Evolutionary conservation across 768 basidiomycete genomes (phyloP).

Genomic region (Termitomyces sp.): DNA sequence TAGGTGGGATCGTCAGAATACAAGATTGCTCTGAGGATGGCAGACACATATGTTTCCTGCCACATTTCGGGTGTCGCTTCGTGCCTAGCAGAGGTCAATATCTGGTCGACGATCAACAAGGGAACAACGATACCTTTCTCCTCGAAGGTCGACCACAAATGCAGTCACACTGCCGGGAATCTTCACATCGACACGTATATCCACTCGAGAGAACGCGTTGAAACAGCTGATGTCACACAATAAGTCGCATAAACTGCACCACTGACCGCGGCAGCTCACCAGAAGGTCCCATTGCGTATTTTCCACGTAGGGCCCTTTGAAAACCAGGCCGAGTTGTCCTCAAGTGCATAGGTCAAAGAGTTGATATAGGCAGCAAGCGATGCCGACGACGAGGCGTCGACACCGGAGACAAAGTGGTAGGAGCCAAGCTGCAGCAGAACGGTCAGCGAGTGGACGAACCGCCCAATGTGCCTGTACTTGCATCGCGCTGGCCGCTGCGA

Average conservation of each 20-base stretch:
- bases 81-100: constrained; percentile 44
- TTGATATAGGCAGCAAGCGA: constrained; percentile 98
- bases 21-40: constrained; percentile 83
- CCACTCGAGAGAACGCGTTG: constrained; percentile 96
- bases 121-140: constrained; percentile 63
- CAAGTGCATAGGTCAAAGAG: constrained; percentile 93
- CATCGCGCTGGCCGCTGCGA: constrained; percentile 79
- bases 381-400: constrained; percentile 96
- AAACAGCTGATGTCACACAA: constrained; percentile 60
- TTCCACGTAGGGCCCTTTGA: constrained; percentile 82
- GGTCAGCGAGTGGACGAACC: background rate
- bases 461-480: constrained; percentile 32
- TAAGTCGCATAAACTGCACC: background rate
- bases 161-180: constrained; percentile 96
- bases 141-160: constrained; percentile 89
- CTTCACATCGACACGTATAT: constrained; percentile 95
- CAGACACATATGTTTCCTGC: constrained; percentile 97
- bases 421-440: constrained; percentile 66
- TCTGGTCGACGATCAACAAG: background rate
- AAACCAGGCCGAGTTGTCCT: constrained; percentile 91
- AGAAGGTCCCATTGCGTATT: constrained; percentile 89
- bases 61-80: constrained; percentile 90
- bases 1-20: constrained; percentile 96
- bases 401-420: constrained; percentile 97
- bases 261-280: constrained; percentile 40